Evolutionary conservation across 208 protist species (phyloP).

Genomic region (Wallacemonas sp.): DNA sequence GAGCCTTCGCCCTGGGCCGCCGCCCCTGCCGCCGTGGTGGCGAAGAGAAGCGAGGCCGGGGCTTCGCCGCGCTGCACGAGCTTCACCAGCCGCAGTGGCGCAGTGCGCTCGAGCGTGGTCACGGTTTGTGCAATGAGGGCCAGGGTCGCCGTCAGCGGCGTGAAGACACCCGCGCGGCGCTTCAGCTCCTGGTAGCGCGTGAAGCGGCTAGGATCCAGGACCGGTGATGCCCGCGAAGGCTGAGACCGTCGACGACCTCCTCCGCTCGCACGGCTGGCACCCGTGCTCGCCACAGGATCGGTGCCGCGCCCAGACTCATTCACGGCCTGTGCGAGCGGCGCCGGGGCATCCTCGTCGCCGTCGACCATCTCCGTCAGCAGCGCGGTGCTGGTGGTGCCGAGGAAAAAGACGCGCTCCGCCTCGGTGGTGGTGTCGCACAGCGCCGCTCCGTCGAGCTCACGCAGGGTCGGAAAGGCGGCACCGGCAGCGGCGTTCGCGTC

Average conservation of each 20-base stretch:
- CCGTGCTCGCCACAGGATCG: neutral
- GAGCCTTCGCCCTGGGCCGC: too few relatives aligned
- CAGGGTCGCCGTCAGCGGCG: conserved; percentile 15
- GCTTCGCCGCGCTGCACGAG: conserved; percentile 8
- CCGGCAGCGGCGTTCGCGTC: too few relatives aligned
- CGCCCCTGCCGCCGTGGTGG: too few relatives aligned
- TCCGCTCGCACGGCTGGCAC: neutral
- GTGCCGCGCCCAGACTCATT: neutral
- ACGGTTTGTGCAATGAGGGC: conserved; percentile 28
- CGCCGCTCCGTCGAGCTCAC: too few relatives aligned
- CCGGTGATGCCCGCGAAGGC: neutral
- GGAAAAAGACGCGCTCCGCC: conserved; percentile 8
- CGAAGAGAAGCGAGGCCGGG: conserved; percentile 8
- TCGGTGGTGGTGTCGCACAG: too few relatives aligned
- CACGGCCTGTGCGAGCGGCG: neutral
- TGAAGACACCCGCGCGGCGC: conserved; percentile 19
- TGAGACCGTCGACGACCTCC: too few relatives aligned
- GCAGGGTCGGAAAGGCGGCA: too few relatives aligned
- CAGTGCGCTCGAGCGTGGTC: conserved; percentile 6
- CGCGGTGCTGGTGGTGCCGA: neutral
- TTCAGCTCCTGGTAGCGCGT: conserved; percentile 29
- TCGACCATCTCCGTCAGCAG: conserved; percentile 6
- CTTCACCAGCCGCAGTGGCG: conserved; percentile 29
- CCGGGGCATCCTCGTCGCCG: neutral
- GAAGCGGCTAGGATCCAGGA: neutral